Evolutionary conservation across 2,329 filamentous ascomycete genomes (phyloP), one percentile per base, ranked within the genome.

Genomic region (Trichoderma simmonsii): DNA sequence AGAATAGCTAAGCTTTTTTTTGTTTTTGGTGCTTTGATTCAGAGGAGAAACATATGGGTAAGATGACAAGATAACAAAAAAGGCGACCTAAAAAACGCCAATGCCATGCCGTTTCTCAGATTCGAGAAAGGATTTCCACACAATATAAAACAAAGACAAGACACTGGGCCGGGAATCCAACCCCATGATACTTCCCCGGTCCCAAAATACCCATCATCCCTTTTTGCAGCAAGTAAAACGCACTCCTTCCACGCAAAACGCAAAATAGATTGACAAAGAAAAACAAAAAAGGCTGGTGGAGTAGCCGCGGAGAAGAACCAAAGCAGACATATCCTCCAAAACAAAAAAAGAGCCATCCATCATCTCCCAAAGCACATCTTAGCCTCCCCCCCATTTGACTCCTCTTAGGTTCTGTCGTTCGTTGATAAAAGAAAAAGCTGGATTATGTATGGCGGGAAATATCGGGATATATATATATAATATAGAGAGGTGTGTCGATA

Each of bases 71-170:
- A 32, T 72, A 73, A 73, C 1, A 75, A 39, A 34, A 28, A 24
- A 9, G 39, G 48, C 48, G 28, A 34, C 34, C 57, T 39, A 9
- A 18, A 39, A 70, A 62, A 70, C 68, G 63, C 68, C 68, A 61
- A 64, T 62, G 68, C 68, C 68, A 70, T 70, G 68, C 68, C 68
- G 43, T 64, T 70, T 70, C 60, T 70, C 68, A 28, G 32, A 63
- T 30, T 64, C 70, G 73, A 77, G 72, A 76, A 73, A 70, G 66
- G 26, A 61, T 69, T 69, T 67, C n/a, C 64, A 34, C 24, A 70
- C 30, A 32, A 28, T 56, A 14, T 30, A 32, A 59, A 39, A 63
- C 5, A 32, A 12, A 36, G 6, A n/a, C 28, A 67, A 15, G 28
- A 14, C 21, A 67, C 9, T 30, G 15, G 24, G n/a, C 15, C 56